Conservation (phyloP, 2,329 filamentous ascomycete species). For the Pezicula radicicola region DNA sequence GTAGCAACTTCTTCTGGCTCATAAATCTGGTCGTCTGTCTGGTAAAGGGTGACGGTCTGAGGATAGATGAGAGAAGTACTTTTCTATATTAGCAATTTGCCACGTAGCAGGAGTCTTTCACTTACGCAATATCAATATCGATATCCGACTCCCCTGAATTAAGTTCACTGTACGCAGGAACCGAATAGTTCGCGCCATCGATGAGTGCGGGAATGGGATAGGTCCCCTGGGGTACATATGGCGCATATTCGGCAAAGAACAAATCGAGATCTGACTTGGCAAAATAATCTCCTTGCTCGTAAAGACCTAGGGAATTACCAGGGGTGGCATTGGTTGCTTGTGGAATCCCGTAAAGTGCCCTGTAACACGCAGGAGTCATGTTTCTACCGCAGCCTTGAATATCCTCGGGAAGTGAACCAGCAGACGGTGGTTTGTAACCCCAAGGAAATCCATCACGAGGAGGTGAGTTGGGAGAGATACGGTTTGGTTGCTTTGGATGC, state of each 20-base stretch:
- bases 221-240: conserved; percentile 15
- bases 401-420: background rate
- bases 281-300: conserved; percentile 13
- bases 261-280: conserved; percentile 13
- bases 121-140: conserved; percentile 16
- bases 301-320: conserved; percentile 15
- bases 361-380: conserved; percentile 5
- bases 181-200: conserved; percentile 14
- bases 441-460: background rate
- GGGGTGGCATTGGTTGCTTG: conserved; percentile 1
- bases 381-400: conserved; percentile 3
- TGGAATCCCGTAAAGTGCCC: conserved; percentile 5
- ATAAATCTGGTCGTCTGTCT: conserved; percentile 23
- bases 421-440: background rate
- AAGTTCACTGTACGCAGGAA: conserved; percentile 4
- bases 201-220: conserved; percentile 14
- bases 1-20: conserved; percentile 16
- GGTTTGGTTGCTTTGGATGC: background rate
- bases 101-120: background rate
- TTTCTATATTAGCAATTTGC: conserved; percentile 5
- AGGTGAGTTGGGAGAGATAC: background rate
- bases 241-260: conserved; percentile 10
- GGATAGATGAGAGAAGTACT: conserved; percentile 16
- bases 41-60: conserved; percentile 23
- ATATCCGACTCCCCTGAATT: conserved; percentile 14